phyloP scores from a whole-genome alignment of 2,329 filamentous ascomycete genomes.

The Cytospora leucostoma region DNA sequence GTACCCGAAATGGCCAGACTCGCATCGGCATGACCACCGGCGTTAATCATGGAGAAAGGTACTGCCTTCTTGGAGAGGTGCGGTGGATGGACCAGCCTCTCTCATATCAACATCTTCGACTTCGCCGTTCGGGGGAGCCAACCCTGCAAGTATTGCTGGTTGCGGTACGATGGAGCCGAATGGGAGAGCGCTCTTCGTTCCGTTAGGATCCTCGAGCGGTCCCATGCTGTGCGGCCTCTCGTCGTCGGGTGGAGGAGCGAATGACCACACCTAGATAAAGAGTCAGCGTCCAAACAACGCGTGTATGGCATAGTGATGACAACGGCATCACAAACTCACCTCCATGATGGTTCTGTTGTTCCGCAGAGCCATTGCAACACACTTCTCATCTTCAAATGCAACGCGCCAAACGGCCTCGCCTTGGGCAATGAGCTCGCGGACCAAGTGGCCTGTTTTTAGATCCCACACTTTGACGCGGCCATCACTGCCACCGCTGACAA shows the following conservation, averaged over 20 bases:
- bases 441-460: constrained; percentile 83
- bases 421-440: constrained; percentile 86
- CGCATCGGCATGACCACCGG: neutral
- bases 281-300: constrained; percentile 35
- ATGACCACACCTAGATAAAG: constrained; percentile 78
- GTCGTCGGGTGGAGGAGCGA: constrained; percentile 79
- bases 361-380: constrained; percentile 89
- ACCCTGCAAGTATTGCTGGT: constrained; percentile 35
- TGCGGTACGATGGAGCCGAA: constrained; percentile 45
- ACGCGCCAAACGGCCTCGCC: constrained; percentile 97
- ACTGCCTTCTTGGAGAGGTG: constrained; percentile 49
- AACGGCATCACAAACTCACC: constrained; percentile 55
- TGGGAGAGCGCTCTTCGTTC: constrained; percentile 55
- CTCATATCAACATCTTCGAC: constrained; percentile 57
- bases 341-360: constrained; percentile 93
- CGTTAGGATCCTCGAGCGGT: constrained; percentile 46
- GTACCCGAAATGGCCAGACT: neutral
- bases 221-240: constrained; percentile 54
- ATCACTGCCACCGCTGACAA: constrained; percentile 94
- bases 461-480: constrained; percentile 99
- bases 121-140: constrained; percentile 38
- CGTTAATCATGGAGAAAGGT: constrained; percentile 54
- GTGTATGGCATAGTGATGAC: neutral
- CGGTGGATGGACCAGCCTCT: constrained; percentile 58
- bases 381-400: constrained; percentile 97